These are phyloP conservation scores for Pontederia paniculata DNA, from an alignment of 176 grass and related monocot species.

Conservation along the genomic window DNA sequence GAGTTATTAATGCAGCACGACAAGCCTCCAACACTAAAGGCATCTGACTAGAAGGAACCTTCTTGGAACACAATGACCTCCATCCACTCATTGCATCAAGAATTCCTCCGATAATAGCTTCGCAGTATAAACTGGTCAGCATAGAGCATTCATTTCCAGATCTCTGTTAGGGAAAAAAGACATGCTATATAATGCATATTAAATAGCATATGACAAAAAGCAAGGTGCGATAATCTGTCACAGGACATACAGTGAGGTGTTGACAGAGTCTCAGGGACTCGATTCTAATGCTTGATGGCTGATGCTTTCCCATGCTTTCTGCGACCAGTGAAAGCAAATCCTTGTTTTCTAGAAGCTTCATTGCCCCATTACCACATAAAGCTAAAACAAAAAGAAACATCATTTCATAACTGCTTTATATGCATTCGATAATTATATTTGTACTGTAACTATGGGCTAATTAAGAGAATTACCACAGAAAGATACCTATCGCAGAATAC, in stretches of 20 bases:
- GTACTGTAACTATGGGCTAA: neutral
- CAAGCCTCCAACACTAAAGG: slow-evolving; percentile 51
- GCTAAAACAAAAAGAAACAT: slow-evolving; percentile 31
- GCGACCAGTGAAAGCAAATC: slow-evolving; percentile 30
- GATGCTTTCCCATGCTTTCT: slow-evolving; percentile 29
- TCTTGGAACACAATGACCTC: slow-evolving; percentile 15
- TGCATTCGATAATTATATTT: neutral
- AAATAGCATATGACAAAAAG: slow-evolving; percentile 1
- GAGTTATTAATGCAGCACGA: slow-evolving; percentile 40
- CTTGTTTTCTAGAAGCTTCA: slow-evolving; percentile 46
- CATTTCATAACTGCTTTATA: neutral
- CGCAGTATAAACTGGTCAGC: slow-evolving; percentile 32
- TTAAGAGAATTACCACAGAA: slow-evolving; percentile 43
- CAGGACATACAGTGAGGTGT: slow-evolving; percentile 44
- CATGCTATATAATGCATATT: slow-evolving; percentile 9
- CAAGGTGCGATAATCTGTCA: neutral
- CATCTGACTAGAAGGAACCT: slow-evolving; percentile 25
- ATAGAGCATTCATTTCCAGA: slow-evolving; percentile 31
- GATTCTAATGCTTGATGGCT: slow-evolving; percentile 33
- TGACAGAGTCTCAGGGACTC: slow-evolving; percentile 55
- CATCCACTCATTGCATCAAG: slow-evolving; percentile 40
- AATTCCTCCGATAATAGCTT: slow-evolving; percentile 43
- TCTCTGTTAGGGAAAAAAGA: slow-evolving; percentile 27
- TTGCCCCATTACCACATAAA: slow-evolving; percentile 61
- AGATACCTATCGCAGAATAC: slow-evolving; percentile 78